Percentiles rank a stretch among this genome's conserved stretches.
phyloP scores from a whole-genome alignment of 306 rosid genomes.

The Senna siamea region DNA sequence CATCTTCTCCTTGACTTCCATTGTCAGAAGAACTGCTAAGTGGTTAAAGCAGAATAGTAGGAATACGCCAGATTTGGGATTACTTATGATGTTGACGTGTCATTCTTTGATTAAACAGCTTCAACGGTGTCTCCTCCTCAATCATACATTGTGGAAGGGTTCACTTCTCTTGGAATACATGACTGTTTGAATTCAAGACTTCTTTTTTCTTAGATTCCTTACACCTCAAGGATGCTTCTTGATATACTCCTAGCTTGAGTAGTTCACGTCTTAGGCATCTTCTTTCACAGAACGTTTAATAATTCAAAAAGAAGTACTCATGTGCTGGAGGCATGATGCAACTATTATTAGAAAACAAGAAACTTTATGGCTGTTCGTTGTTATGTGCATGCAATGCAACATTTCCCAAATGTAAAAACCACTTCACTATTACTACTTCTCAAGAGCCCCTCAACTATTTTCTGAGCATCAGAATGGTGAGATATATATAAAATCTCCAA shows the following conservation, averaged over 20 bases:
- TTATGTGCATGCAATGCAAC: constrained; percentile 14
- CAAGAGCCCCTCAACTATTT: constrained; percentile 26
- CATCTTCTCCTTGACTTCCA: too few relatives aligned
- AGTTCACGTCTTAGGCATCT: neutral
- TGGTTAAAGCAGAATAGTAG: neutral
- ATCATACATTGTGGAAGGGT: neutral
- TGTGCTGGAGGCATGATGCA: neutral
- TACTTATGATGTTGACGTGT: neutral
- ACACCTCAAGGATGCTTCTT: neutral
- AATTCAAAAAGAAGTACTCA: neutral
- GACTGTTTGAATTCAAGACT: neutral
- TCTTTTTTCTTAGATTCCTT: neutral
- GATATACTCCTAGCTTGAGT: neutral
- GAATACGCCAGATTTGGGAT: neutral
- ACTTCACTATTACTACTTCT: neutral
- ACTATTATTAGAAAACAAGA: constrained; percentile 23
- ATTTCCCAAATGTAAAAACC: constrained; percentile 21
- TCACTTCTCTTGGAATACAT: neutral
- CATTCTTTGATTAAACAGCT: neutral
- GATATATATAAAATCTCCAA: constrained; percentile 26
- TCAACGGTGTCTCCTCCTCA: neutral
- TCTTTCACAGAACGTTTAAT: neutral
- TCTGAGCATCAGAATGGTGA: constrained; percentile 18
- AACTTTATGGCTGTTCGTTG: constrained; percentile 6
- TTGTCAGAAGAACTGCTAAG: too few relatives aligned